phyloP scores from a whole-genome alignment of 345 rosid genomes.

The Durio zibethinus region DNA sequence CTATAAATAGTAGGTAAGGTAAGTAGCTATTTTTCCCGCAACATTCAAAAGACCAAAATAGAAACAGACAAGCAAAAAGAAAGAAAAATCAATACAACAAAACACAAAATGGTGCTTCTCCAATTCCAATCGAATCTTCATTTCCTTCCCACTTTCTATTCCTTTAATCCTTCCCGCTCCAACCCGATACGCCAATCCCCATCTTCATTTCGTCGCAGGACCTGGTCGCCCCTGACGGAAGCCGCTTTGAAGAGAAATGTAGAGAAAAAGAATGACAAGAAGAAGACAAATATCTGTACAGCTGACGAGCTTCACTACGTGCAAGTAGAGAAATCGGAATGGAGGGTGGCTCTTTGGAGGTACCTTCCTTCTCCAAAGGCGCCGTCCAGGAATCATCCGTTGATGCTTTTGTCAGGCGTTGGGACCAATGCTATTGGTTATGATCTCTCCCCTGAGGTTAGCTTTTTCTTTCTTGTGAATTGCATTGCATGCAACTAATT shows the following conservation, averaged over 20 bases:
- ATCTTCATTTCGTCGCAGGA: not conserved
- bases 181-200: not conserved
- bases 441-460: constrained; percentile 24
- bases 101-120: not conserved
- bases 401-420: constrained; percentile 68
- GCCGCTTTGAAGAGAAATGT: constrained; percentile 20
- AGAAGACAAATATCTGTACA: constrained; percentile 51
- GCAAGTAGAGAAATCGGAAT: constrained; percentile 58
- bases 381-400: constrained; percentile 64
- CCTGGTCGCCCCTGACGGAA: not conserved
- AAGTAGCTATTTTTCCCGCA: not conserved
- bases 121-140: constrained; percentile 9
- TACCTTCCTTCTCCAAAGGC: constrained; percentile 69
- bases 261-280: not conserved
- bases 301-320: constrained; percentile 95
- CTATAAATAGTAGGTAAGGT: not conserved
- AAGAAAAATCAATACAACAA: not conserved
- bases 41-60: not conserved
- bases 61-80: too few species aligned
- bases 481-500: not conserved
- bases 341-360: constrained; percentile 94
- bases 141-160: not conserved
- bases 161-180: not conserved
- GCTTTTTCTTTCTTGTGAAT: not conserved
- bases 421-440: constrained; percentile 74